phyloP scores from a whole-genome alignment of 768 basidiomycete species.

The Boletus edulis region DNA sequence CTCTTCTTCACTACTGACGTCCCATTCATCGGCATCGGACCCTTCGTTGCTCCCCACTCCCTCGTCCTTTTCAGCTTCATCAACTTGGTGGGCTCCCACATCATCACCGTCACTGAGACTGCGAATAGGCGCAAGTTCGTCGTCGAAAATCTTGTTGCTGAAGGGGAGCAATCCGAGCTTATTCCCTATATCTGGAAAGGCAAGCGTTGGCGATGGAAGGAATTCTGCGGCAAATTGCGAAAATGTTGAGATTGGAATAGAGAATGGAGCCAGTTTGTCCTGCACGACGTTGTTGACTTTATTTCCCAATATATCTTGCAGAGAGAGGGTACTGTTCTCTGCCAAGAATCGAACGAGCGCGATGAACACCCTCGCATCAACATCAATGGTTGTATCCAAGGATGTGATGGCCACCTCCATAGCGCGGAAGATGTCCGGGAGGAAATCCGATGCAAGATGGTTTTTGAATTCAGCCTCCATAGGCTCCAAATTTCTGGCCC shows the following conservation, averaged over 20 bases:
- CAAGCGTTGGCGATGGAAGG: constrained; percentile 6
- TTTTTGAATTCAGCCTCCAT: constrained; percentile 30
- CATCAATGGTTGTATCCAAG: constrained; percentile 33
- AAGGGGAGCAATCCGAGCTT: constrained; percentile 36
- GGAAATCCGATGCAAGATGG: constrained; percentile 36
- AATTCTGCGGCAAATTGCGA: constrained; percentile 18
- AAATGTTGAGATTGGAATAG: constrained; percentile 19
- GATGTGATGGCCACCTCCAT: constrained; percentile 27
- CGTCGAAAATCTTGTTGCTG: constrained; percentile 40
- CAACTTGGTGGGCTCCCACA: constrained; percentile 3
- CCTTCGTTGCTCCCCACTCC: constrained; percentile 14
- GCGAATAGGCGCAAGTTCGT: constrained; percentile 37
- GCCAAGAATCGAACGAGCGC: constrained; percentile 41
- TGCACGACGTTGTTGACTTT: constrained; percentile 23
- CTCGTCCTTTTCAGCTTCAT: constrained; percentile 13
- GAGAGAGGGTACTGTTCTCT: constrained; percentile 15
- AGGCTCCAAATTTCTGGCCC: constrained; percentile 34
- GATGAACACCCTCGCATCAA: constrained; percentile 55
- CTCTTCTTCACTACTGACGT: constrained; percentile 18
- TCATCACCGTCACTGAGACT: constrained; percentile 1
- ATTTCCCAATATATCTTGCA: constrained; percentile 30
- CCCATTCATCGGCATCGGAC: constrained; percentile 20
- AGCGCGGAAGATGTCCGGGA: constrained; percentile 38
- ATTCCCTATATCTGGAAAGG: background rate
- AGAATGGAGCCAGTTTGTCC: constrained; percentile 19